Conservation (phyloP, 1,284 basidiomycete species). For the Sphaerobolus stellatus region DNA sequence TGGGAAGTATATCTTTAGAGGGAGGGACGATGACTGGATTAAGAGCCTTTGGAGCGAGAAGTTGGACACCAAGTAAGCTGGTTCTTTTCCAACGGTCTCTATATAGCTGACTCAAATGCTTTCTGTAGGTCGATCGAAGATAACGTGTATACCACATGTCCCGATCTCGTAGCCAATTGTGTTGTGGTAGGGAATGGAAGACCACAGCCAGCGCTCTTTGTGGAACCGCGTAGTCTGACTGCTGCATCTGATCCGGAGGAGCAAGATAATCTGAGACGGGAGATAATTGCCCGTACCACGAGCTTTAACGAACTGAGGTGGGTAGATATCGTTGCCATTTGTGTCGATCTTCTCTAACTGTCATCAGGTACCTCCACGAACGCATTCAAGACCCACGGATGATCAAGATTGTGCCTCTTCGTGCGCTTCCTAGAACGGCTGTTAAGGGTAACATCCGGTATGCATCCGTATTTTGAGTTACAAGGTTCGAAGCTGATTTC, state of each 20-base stretch:
- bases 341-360: not conserved
- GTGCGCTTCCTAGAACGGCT: constrained; percentile 59
- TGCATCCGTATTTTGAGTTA: not conserved
- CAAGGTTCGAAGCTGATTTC: not conserved
- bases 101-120: not conserved
- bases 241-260: constrained; percentile 42
- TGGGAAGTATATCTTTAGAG: constrained; percentile 59
- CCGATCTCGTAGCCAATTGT: constrained; percentile 55
- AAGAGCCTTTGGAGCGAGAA: constrained; percentile 71
- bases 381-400: constrained; percentile 54
- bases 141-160: constrained; percentile 56
- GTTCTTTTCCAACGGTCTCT: constrained; percentile 6
- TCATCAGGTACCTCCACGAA: constrained; percentile 59
- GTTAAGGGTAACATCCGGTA: constrained; percentile 62
- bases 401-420: constrained; percentile 49
- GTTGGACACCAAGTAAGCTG: constrained; percentile 65
- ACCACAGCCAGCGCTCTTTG: constrained; percentile 65
- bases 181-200: constrained; percentile 66
- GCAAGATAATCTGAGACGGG: constrained; percentile 51
- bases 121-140: constrained; percentile 62
- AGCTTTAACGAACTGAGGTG: constrained; percentile 54
- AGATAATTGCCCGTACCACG: constrained; percentile 63
- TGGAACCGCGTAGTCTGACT: constrained; percentile 45
- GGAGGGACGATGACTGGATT: constrained; percentile 77
- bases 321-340: not conserved